phyloP scores from a whole-genome alignment of 75 land plant genomes.

The Cunninghamia lanceolata region DNA sequence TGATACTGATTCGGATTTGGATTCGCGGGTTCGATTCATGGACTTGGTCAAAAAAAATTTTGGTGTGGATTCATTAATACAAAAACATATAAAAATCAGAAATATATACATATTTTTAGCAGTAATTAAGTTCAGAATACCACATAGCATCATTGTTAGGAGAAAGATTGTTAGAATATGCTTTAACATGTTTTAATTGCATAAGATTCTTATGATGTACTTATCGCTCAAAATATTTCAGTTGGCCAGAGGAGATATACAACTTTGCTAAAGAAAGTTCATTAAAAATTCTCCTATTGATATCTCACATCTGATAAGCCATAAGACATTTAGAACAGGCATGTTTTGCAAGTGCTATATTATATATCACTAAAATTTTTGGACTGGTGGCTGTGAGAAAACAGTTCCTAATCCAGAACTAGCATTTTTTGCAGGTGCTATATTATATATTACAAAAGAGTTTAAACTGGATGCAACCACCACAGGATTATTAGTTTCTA shows the following conservation, averaged over 20 bases:
- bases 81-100: too few species aligned
- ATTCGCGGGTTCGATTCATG: too few species aligned
- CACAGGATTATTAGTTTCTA: slow-evolving; percentile 37
- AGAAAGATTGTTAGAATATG: background rate
- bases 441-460: slow-evolving; percentile 41
- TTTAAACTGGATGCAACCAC: slow-evolving; percentile 34
- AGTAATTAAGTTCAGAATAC: too few species aligned
- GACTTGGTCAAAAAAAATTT: too few species aligned
- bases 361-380: background rate
- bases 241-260: background rate
- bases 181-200: background rate
- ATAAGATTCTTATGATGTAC: background rate
- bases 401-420: background rate
- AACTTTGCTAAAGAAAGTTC: background rate
- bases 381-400: background rate
- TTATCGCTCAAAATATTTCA: background rate
- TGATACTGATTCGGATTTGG: too few species aligned
- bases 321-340: background rate
- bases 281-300: background rate
- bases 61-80: too few species aligned
- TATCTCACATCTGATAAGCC: background rate
- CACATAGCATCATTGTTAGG: too few species aligned
- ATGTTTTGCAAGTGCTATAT: background rate
- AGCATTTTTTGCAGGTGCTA: slow-evolving; percentile 32
- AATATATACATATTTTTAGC: too few species aligned